These are phyloP conservation scores for Eucalyptus shirleyi DNA, from an alignment of 345 rosid species.

Conservation along the genomic window DNA sequence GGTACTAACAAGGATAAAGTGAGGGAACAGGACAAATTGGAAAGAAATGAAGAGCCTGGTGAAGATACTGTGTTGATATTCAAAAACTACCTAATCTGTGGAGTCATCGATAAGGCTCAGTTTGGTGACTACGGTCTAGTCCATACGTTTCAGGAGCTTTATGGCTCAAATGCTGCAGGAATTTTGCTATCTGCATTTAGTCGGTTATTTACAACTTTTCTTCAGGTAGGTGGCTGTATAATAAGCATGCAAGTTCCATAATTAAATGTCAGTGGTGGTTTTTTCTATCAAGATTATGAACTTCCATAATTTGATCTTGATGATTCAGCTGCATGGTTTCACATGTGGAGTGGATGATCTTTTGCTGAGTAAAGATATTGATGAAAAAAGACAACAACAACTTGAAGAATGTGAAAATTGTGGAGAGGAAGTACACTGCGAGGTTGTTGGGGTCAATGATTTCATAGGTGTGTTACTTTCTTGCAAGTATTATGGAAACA, in stretches of 20 bases:
- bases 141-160: slow-evolving; percentile 91
- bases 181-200: slow-evolving; percentile 74
- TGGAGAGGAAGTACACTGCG: slow-evolving; percentile 66
- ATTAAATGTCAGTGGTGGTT: background rate
- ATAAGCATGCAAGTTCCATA: background rate
- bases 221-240: slow-evolving; percentile 50
- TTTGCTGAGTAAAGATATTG: slow-evolving; percentile 53
- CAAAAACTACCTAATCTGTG: slow-evolving; percentile 61
- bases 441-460: slow-evolving; percentile 38
- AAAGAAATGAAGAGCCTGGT: slow-evolving; percentile 18
- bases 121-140: slow-evolving; percentile 94
- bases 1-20: background rate
- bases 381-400: slow-evolving; percentile 53
- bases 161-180: slow-evolving; percentile 89
- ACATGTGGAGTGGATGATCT: slow-evolving; percentile 99
- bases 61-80: slow-evolving; percentile 66
- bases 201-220: slow-evolving; percentile 77
- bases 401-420: slow-evolving; percentile 61
- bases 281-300: background rate
- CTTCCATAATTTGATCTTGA: slow-evolving; percentile 5
- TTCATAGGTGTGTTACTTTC: slow-evolving; percentile 36
- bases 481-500: background rate
- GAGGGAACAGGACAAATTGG: background rate
- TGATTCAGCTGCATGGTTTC: slow-evolving; percentile 86
- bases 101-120: slow-evolving; percentile 98